Base-by-base conservation (phyloP, 2,329 filamentous ascomycete species). In the Monosporascus sp. region DNA sequence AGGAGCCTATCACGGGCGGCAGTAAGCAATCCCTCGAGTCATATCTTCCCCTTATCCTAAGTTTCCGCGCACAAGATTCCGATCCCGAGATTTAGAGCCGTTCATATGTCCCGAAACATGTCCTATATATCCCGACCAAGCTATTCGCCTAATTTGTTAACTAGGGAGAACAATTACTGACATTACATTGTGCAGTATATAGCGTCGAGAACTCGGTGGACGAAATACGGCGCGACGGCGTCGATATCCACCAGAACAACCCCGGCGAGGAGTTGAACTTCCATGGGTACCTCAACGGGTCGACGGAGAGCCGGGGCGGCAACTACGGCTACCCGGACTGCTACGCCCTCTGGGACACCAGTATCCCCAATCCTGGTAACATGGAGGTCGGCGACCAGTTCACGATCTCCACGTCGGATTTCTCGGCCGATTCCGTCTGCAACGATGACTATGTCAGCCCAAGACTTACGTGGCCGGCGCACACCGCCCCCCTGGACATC, bases 221-320 rank as follows among this genome's bases (percentile, higher is more conserved):
- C 67, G 68, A 86, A 45, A 73, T 89, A 15, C 69, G 69, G n/a
- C 76, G 86, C 37, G 70, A 78, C 47, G 80, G 80, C 7, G 59
- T 74, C 22, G 82, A 87, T 55, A 78, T 89, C 48, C 82, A 87
- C 60, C 67, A 81, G 56, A 76, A 87, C 63, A 90, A 91, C 61
- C 87, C 87, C 0, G 87, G 78, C 22, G 87, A 91, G 65, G 85
- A 91, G 69, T 70, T 91, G 66, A 90, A 91, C 68, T 89, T 81
- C 65, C 81, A 87, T 54, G 86, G 87, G 6, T 75, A 76, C 17
- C 77, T 75, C 0, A 49, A 60, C 22, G 49, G 44, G 22, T 55
- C 44, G 68, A 62, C 63, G 31, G 64, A 66, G 17, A 11, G 47
- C 31, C 53, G 54, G 54, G 68, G 65, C 31, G 65, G 61, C 1